These are phyloP conservation scores for Taiozyma sp. DNA, from an alignment of 1,139 yeast species.

Conservation along the genomic window DNA sequence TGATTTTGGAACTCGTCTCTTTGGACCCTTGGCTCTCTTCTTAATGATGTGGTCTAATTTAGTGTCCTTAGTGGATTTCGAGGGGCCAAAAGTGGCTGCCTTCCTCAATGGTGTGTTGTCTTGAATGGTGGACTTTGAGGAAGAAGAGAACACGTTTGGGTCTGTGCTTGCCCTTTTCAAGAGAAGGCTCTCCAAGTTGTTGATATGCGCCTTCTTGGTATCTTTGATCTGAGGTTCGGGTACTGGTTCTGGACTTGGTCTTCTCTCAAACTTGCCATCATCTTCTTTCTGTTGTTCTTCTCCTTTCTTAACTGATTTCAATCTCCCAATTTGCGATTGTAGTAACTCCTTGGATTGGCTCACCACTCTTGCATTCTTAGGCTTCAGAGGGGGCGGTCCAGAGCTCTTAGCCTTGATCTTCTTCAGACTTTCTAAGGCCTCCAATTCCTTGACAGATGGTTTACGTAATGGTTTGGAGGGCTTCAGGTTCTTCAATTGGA, in stretches of 20 bases:
- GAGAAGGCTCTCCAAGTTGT: constrained; percentile 16
- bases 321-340: constrained; percentile 5
- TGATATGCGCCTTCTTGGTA: constrained; percentile 11
- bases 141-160: not conserved
- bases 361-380: constrained; percentile 8
- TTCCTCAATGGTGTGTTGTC: constrained; percentile 17
- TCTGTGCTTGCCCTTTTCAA: constrained; percentile 6
- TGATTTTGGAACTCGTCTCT: constrained; percentile 56
- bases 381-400: constrained; percentile 6
- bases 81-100: constrained; percentile 27
- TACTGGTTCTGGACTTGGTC: not conserved
- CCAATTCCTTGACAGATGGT: constrained; percentile 18
- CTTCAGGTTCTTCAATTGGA: constrained; percentile 11
- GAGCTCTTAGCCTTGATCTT: constrained; percentile 27
- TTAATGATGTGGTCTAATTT: constrained; percentile 57
- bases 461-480: constrained; percentile 20
- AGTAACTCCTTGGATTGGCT: constrained; percentile 12
- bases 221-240: not conserved
- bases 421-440: constrained; percentile 30
- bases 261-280: not conserved
- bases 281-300: not conserved
- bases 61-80: constrained; percentile 1
- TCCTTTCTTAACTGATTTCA: constrained; percentile 5
- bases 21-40: constrained; percentile 69
- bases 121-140: not conserved